A percentile compares a stretch with the other conserved stretches of the same genome.
These are phyloP conservation scores for Phytophthora meadii DNA, from an alignment of 352 stramenopile species.

Conservation along the genomic window DNA sequence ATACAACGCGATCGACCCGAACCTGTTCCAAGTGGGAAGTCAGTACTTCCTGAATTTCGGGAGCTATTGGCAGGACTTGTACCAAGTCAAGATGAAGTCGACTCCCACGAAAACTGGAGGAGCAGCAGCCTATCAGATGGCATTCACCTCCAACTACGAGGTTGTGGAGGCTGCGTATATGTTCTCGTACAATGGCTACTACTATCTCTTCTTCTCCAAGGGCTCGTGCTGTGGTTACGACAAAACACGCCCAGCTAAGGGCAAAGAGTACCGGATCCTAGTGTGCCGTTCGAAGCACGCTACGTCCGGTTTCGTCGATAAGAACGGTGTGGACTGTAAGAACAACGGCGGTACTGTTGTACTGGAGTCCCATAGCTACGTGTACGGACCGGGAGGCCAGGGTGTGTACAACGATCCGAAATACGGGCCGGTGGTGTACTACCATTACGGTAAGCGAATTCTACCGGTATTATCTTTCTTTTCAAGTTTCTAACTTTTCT, in stretches of 20 bases:
- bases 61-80: slow-evolving; percentile 52
- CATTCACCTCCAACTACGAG: slow-evolving; percentile 41
- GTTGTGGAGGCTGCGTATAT: slow-evolving; percentile 45
- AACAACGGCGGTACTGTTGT: slow-evolving; percentile 53
- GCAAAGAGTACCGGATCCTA: slow-evolving; percentile 59
- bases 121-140: slow-evolving; percentile 30
- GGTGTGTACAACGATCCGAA: slow-evolving; percentile 55
- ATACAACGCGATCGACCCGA: slow-evolving; percentile 67
- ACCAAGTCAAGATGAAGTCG: slow-evolving; percentile 40
- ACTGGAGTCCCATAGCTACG: slow-evolving; percentile 45
- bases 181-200: slow-evolving; percentile 47
- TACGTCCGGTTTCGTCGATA: slow-evolving; percentile 47
- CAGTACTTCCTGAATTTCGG: slow-evolving; percentile 58
- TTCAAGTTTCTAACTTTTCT: neutral
- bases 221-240: slow-evolving; percentile 47
- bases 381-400: slow-evolving; percentile 57
- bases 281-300: slow-evolving; percentile 48
- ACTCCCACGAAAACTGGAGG: slow-evolving; percentile 24
- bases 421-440: slow-evolving; percentile 58
- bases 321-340: slow-evolving; percentile 37
- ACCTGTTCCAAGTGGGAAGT: slow-evolving; percentile 42
- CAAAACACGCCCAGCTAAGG: slow-evolving; percentile 32
- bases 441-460: slow-evolving; percentile 53
- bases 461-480: neutral
- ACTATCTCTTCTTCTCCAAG: slow-evolving; percentile 59